A percentile compares a stretch with the other conserved stretches of the same genome.
phyloP scores from a whole-genome alignment of 1,284 basidiomycete genomes.

The Polyporus tsugae region DNA sequence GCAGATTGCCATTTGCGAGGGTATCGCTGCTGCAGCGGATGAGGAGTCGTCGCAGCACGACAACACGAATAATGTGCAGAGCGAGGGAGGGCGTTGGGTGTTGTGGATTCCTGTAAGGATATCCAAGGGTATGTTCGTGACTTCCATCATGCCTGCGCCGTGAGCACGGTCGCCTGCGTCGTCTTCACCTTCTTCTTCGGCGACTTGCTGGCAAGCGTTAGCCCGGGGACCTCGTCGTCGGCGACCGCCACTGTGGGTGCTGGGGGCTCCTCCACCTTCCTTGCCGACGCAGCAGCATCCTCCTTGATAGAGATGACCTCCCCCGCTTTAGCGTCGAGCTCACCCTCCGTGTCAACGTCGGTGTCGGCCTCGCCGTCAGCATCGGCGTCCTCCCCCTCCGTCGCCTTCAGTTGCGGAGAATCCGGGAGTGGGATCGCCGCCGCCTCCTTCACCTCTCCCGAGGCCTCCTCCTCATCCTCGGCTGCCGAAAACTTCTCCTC shows the following conservation, averaged over 20 bases:
- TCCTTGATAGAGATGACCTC: background rate
- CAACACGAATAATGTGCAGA: background rate
- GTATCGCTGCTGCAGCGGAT: too few relatives aligned
- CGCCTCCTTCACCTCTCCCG: slow-evolving; percentile 52
- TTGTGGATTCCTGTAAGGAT: background rate
- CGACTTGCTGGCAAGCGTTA: slow-evolving; percentile 17
- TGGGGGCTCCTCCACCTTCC: slow-evolving; percentile 9
- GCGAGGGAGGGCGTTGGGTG: background rate
- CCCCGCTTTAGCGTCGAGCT: slow-evolving; percentile 24
- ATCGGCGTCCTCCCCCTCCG: slow-evolving; percentile 26
- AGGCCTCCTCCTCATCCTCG: slow-evolving; percentile 44
- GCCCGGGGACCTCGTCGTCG: slow-evolving; percentile 35
- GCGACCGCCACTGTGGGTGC: background rate
- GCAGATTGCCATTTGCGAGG: background rate
- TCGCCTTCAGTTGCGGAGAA: slow-evolving; percentile 41
- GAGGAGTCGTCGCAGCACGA: background rate
- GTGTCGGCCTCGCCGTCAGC: slow-evolving; percentile 10
- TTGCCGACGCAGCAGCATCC: slow-evolving; percentile 14
- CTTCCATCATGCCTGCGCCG: background rate
- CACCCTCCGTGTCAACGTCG: slow-evolving; percentile 7
- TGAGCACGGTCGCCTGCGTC: background rate
- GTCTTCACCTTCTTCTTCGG: slow-evolving; percentile 14
- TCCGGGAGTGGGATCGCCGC: slow-evolving; percentile 60
- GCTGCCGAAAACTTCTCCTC: slow-evolving; percentile 51
- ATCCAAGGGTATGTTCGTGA: slow-evolving; percentile 13